Evolutionary conservation across 2,329 filamentous ascomycete genomes (phyloP), one percentile per base, ranked within the genome.

Genomic region (Orbilia ellipsospora): DNA sequence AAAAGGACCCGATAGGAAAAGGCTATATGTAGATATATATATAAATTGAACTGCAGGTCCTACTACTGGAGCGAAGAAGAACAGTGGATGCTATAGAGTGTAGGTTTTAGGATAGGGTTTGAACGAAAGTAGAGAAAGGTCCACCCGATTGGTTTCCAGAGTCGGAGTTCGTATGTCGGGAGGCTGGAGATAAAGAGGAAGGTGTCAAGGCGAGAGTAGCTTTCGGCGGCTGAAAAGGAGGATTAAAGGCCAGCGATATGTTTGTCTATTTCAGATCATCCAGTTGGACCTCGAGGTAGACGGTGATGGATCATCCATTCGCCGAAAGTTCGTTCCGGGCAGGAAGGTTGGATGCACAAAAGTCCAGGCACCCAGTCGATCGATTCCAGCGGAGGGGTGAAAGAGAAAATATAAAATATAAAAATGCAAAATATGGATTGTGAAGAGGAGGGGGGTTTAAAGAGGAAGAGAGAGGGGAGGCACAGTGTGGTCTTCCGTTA

Each of bases 251-350:
- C n/a, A 54, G 42, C 26, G 60, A 52, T 42, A 60, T 52, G 61
- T 51, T 64, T 68, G 72, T 59, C 64, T 36, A 36, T 7, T 69
- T 75, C 57, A 75, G 72, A 48, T 69, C 45, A 69, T 75, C 64
- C 54, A 56, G 64, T 57, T 44, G 50, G 59, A 68, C 66, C 60
- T 54, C 42, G 18, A 54, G 67, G 66, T 62, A 59, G 55, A 72
- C 59, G 67, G 54, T 72, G 52, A 60, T 60, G 60, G 64, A 65
- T 44, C 59, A 72, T 72, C 60, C 72, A 75, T 75, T 75, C 72
- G 64, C 64, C 60, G 57, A 50, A 72, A 64, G 23, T 59, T 68
- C 44, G 59, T 51, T 75, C 59, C 65, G 55, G 61, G 20, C 72
- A 64, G 60, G 31, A 61, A 56, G 51, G 51, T 63, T 67, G 16